These are phyloP conservation scores for Trichophyton simii DNA, from an alignment of 2,329 filamentous ascomycete species.

Conservation along the genomic window DNA sequence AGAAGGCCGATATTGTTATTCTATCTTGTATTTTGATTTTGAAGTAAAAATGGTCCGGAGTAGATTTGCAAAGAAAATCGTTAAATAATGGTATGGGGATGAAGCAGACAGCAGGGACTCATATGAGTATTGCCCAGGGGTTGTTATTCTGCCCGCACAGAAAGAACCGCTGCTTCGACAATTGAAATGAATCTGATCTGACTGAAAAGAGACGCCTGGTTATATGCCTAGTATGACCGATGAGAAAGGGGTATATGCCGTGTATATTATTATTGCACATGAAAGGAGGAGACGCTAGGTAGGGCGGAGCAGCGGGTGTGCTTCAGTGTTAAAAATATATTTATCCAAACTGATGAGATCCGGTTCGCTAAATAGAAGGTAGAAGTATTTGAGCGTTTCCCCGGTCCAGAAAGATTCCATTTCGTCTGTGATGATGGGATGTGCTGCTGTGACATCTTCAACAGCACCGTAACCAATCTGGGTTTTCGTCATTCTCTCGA, in stretches of 20 bases:
- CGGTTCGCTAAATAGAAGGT: conserved; percentile 62
- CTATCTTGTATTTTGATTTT: no score
- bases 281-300: not conserved
- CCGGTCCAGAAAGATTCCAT: conserved; percentile 90
- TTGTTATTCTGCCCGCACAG: no score
- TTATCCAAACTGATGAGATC: conserved; percentile 55
- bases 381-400: conserved; percentile 89
- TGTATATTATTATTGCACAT: not conserved
- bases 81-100: no score
- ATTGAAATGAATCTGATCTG: no score
- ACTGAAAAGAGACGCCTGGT: no score
- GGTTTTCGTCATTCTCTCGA: conserved; percentile 54
- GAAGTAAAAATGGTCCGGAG: no score
- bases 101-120: no score
- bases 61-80: no score
- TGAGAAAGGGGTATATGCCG: not conserved
- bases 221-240: not conserved
- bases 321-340: conserved; percentile 50
- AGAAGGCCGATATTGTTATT: no score
- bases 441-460: conserved; percentile 13
- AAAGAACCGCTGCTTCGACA: no score
- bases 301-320: conserved; percentile 37
- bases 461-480: conserved; percentile 51
- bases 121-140: no score
- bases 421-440: conserved; percentile 33